Evolutionary conservation across 139 green algal genomes (phyloP), one percentile per base, ranked within the genome.

Genomic region (Mychonastes homosphaera): DNA sequence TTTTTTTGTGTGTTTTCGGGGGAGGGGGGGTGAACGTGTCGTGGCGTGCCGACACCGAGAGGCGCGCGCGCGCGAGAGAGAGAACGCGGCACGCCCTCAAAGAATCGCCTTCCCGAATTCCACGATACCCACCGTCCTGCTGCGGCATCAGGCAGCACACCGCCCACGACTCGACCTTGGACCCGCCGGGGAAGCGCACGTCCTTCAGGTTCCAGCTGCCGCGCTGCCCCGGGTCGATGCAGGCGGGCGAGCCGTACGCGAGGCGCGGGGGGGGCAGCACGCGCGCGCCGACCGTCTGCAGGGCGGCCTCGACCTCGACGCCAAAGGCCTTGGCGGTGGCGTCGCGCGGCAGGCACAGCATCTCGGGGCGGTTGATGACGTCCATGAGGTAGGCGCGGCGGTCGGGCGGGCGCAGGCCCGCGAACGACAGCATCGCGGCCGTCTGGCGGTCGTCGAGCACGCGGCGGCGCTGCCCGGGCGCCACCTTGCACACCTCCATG

Each of bases 211-310:
- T 74, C 76, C 62, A 72, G 21, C 43, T 32, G 30, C 69, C 69
- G 47, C 53, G 33, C n/a, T 53, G 18, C 6, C 67, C 67, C 4
- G 64, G 53, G 47, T 62, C 56, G 30, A 56, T 45, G 46, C 67
- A 74, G 32, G 57, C 48, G 16, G 73, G 73, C 2, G 28, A 36
- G 32, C 32, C 41, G 49, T 86, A 86, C 18, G 58, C 27, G 12
- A 86, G 73, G 12, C 47, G 36, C 5, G 79, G 79, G 18, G 64
- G 48, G 8, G 74, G 77, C 54, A 87, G 66, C 51, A 83, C 53
- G 10, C 76, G 62, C 0, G 51, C 74, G 6, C 55, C 18, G 23
- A 70, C 50, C 57, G 45, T 34, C 7, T 38, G 39, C 35, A 59
- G 44, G 38, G 36, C 6, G 4, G 49, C 59, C 47, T 35, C 36